Conservation (phyloP, 352 stramenopile species). For the Globisporangium barbulae region DNA sequence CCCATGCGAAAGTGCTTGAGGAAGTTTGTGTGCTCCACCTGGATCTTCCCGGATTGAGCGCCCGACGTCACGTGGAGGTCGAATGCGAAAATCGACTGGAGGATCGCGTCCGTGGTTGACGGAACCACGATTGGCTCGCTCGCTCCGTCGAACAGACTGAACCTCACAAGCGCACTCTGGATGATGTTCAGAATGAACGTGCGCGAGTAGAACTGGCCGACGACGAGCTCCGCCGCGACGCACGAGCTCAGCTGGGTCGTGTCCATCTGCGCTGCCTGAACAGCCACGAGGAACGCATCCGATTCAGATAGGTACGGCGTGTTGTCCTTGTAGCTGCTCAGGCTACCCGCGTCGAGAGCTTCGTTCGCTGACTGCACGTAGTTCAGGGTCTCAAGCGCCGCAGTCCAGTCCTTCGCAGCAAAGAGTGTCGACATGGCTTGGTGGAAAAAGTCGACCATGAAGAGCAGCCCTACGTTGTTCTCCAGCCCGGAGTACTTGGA, state of each 20-base stretch:
- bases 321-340: constrained; percentile 25
- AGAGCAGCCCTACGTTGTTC: constrained; percentile 44
- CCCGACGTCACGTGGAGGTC: constrained; percentile 31
- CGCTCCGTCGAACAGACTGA: constrained; percentile 14
- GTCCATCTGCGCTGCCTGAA: constrained; percentile 29
- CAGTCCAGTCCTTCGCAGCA: constrained; percentile 27
- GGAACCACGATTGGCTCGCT: constrained; percentile 20
- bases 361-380: constrained; percentile 22
- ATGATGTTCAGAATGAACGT: constrained; percentile 32
- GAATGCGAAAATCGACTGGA: constrained; percentile 27
- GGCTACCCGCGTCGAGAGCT: constrained; percentile 18
- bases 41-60: constrained; percentile 3
- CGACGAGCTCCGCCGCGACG: constrained; percentile 33
- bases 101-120: constrained; percentile 12
- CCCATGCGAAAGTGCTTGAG: constrained; percentile 27
- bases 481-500: constrained; percentile 23
- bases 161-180: constrained; percentile 17
- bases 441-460: constrained; percentile 40
- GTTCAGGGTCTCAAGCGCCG: constrained; percentile 29
- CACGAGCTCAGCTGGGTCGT: constrained; percentile 32
- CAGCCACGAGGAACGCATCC: constrained; percentile 36
- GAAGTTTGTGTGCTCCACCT: constrained; percentile 3
- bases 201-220: constrained; percentile 38
- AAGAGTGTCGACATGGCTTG: constrained; percentile 33
- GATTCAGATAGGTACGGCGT: constrained; percentile 24